Evolutionary conservation across 1,139 yeast genomes (phyloP), one percentile per base, ranked within the genome.

Genomic region (Pichia sp.): DNA sequence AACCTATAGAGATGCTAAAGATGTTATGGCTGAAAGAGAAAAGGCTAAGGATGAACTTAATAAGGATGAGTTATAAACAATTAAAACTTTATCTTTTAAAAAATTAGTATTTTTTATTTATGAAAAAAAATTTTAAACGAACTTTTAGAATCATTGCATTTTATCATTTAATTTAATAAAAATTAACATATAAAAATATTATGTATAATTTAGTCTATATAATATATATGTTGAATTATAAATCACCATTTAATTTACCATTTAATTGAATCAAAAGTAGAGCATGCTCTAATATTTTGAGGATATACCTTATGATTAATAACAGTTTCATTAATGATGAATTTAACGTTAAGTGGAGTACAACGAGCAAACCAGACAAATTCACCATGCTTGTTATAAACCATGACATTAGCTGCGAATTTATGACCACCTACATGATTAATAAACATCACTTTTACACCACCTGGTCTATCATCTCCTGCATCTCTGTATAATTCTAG

Each of bases 391-490:
- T 73, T 77, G 48, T 79, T 63, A 56, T 86, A 88, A 22, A 89
- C 74, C 41, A 87, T 70, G 2, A 86, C 84, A 61, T 91, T 91
- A 2, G 97, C 96, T 1, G 91, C 85, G 61, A 69, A 91, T 57
- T 91, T 91, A 63, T 91, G 98, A 3, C 97, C 97, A 4, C 98
- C 98, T 24, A 91, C 82, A 61, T 91, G 98, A 56, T 85, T 87
- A 19, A 84, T 72, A 53, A 62, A 87, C 3, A 72, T 68, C 4
- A 88, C 86, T 11, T 68, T 64, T 2, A 82, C 84, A 3, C 97
- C 97, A 29, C 72, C 79, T 0, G 86, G 78, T 39, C 89, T 69
- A 35, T 68, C 70, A 56, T 85, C 95, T 5, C 86, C 80, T 30
- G 64, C 55, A 60, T 89, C 96, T 53, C 97, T 71, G 52, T 76